Evolutionary conservation across 2,329 filamentous ascomycete genomes (phyloP), one percentile per base, ranked within the genome.

Genomic region (Fusarium sp.): DNA sequence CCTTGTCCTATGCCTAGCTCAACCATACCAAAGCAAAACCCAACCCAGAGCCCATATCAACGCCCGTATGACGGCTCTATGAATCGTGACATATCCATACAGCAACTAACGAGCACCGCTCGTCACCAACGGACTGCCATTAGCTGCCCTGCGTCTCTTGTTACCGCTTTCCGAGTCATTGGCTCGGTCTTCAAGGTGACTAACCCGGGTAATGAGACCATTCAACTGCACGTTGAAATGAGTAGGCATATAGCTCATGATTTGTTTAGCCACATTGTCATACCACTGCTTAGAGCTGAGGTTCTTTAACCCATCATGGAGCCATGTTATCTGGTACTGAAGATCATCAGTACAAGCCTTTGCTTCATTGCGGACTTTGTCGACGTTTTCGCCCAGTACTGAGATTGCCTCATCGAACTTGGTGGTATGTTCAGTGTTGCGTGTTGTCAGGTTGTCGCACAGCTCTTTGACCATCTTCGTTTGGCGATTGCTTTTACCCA

Each of bases 251-350:
- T 73, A 74, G 6, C 57, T 63, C 43, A 79, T 77, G 29, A 85
- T 76, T 15, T 82, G 75, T 2, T 76, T 75, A 6, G 83, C 69
- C 11, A 87, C 83, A 2, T 76, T 76, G 8, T 79, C 76, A 16
- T 81, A 82, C 27, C 87, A 76, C 3, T 77, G 71, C 47, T 79
- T 82, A 2, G 85, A 84, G 22, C 75, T 80, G 10, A 90, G 75
- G 67, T 86, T 87, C 59, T 83, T 83, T 63, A 83, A 88, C 64
- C 85, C 86, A 1, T 64, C 59, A 71, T 86, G 82, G 10, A 90
- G 69, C 1, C 79, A 74, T 22, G 71, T 72, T 7, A 86, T 32
- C 47, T 82, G 75, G 42, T 80, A 73, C 18, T 80, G 77, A 8
- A 86, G 67, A 7, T 75, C 73, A 0, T 79, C 76, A 20, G 78